A percentile compares a stretch with the other conserved stretches of the same genome.
phyloP scores from a whole-genome alignment of 352 stramenopile species.

The Phytophthora syringae region DNA sequence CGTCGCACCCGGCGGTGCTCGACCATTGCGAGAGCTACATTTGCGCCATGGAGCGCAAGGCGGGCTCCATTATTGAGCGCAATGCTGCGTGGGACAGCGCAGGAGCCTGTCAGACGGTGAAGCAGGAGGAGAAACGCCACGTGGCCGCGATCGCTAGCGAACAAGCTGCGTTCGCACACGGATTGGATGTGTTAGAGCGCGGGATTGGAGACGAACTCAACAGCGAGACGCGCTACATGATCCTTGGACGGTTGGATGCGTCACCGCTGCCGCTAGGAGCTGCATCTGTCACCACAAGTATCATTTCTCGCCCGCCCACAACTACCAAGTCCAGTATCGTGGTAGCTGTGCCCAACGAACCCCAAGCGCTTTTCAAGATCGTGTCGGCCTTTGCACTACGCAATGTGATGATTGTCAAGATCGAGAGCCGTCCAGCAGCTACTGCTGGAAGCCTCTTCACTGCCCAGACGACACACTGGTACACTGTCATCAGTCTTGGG shows the following conservation, averaged over 20 bases:
- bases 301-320: slow-evolving; percentile 16
- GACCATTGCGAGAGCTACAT: slow-evolving; percentile 76
- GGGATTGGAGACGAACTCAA: slow-evolving; percentile 70
- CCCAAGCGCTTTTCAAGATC: slow-evolving; percentile 79
- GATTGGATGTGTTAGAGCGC: slow-evolving; percentile 60
- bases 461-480: slow-evolving; percentile 76
- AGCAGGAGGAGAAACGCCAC: slow-evolving; percentile 51
- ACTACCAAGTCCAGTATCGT: slow-evolving; percentile 76
- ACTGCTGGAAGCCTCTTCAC: slow-evolving; percentile 66
- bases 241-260: slow-evolving; percentile 63
- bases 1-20: slow-evolving; percentile 69
- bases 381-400: slow-evolving; percentile 79
- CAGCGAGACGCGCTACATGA: slow-evolving; percentile 80
- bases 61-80: slow-evolving; percentile 59
- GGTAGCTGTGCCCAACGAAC: slow-evolving; percentile 72
- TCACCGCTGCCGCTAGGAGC: slow-evolving; percentile 43
- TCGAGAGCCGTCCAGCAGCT: slow-evolving; percentile 76
- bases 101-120: slow-evolving; percentile 70
- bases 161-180: slow-evolving; percentile 58
- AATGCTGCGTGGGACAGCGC: slow-evolving; percentile 74
- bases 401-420: slow-evolving; percentile 84
- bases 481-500: too few species aligned
- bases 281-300: slow-evolving; percentile 5
- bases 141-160: slow-evolving; percentile 73
- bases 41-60: slow-evolving; percentile 63